Evolutionary conservation across 2,329 filamentous ascomycete genomes (phyloP).

Genomic region (Juglanconis sp.): DNA sequence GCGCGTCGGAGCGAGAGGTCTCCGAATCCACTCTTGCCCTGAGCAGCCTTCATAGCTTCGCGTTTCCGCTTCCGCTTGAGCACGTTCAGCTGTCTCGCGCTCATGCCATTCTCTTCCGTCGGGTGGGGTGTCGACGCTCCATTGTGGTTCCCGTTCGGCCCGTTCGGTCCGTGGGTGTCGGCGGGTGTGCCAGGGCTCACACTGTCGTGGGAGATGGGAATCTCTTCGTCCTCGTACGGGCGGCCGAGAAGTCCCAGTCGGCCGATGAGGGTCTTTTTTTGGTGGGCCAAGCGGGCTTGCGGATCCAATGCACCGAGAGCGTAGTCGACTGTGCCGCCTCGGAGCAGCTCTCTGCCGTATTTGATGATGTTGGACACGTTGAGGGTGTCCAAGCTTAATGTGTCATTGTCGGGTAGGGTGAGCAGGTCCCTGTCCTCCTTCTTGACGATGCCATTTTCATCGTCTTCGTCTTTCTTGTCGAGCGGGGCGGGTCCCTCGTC

Average conservation of each 20-base stretch:
- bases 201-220: constrained; percentile 61
- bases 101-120: constrained; percentile 69
- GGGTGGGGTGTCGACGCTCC: constrained; percentile 37
- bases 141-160: constrained; percentile 29
- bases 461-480: constrained; percentile 41
- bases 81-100: constrained; percentile 90
- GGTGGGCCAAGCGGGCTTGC: constrained; percentile 73
- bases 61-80: constrained; percentile 91
- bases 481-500: constrained; percentile 52
- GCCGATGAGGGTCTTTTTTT: constrained; percentile 82
- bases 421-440: constrained; percentile 39
- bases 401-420: constrained; percentile 50
- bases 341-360: constrained; percentile 78
- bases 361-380: constrained; percentile 78
- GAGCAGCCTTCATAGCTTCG: constrained; percentile 78
- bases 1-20: constrained; percentile 72
- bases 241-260: constrained; percentile 83
- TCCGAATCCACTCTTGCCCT: constrained; percentile 85
- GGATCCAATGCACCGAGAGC: constrained; percentile 79
- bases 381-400: constrained; percentile 70
- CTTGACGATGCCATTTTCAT: constrained; percentile 42
- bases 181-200: constrained; percentile 45
- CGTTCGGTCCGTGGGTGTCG: constrained; percentile 30
- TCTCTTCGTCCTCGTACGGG: constrained; percentile 79
- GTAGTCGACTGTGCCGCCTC: constrained; percentile 84